Base-by-base conservation (phyloP, 176 grass and related monocot species). In the Bromus sterilis region DNA sequence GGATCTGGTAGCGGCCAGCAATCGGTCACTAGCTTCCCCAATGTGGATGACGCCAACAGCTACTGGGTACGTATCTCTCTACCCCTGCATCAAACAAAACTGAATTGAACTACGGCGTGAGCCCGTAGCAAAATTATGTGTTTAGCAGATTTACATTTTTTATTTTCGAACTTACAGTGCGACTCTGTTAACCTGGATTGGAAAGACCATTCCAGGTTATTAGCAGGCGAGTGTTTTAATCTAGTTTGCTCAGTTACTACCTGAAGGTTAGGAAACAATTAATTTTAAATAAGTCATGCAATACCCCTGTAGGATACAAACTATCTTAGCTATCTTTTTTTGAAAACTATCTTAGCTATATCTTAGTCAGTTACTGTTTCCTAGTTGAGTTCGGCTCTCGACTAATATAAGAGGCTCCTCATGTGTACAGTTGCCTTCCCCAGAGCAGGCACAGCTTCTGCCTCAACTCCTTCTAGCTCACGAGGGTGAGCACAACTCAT, bases 1-100 rank as follows among this genome's bases (percentile, higher is more conserved):
- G 94, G 94, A 71, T 94, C 87, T 29, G 89, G 94, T 25, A 97
- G 91, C 63, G 89, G 91, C 33, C 91, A 97, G 83, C 94, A 97
- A 46, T 97, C 89, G 11, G 91, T 97, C 46, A 93, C 94, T 12
- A 83, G 94, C 41, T 97, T 93, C 57, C 89, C 89, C 37, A 89
- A 91, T 57, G 89, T 93, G 2, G 89, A 97, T 28, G 91, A 97
- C 42, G 77, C 94, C 74, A 93, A 97, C 55, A 97, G 89, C 83
- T 93, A 91, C 40, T 97, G 89, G 91, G 94, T 97, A 93, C 55
- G 79, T 55, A 25, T 77, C 11, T 55, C 34, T 73, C 34, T 13
- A 28, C 12, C 36, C 9, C 78, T 74, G 44, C 59, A 40, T 51
- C 34, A 55, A n/a, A 74, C 56, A 70, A 56, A 68, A 16, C 39